phyloP scores from a whole-genome alignment of 345 rosid genomes.

The Passiflora organensis region DNA sequence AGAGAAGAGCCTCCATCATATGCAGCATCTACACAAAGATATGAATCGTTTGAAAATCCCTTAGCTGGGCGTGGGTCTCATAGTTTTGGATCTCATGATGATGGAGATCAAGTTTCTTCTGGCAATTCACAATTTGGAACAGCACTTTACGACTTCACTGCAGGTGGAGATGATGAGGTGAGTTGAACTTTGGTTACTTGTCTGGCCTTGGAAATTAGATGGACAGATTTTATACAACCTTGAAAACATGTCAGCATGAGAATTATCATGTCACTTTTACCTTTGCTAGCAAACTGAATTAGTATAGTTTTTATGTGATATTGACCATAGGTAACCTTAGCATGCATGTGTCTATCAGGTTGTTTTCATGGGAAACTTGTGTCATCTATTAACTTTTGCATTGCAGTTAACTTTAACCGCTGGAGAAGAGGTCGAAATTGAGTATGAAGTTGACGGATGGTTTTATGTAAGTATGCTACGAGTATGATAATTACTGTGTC shows the following conservation, averaged over 20 bases:
- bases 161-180: slow-evolving; percentile 99
- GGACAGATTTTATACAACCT: neutral
- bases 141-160: slow-evolving; percentile 93
- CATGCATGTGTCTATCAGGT: neutral
- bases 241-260: neutral
- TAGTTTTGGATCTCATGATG: slow-evolving; percentile 63
- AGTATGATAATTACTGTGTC: no score
- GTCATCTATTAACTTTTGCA: slow-evolving; percentile 7
- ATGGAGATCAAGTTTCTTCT: slow-evolving; percentile 55
- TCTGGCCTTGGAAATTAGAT: slow-evolving; percentile 7
- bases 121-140: slow-evolving; percentile 61
- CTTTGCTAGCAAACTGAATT: neutral
- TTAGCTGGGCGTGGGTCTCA: slow-evolving; percentile 52
- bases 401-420: slow-evolving; percentile 90
- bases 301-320: neutral
- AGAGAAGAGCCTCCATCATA: slow-evolving; percentile 95
- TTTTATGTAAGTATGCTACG: slow-evolving; percentile 69
- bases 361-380: slow-evolving; percentile 1
- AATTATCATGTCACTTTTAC: neutral
- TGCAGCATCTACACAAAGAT: slow-evolving; percentile 49
- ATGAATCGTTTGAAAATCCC: slow-evolving; percentile 77
- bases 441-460: slow-evolving; percentile 98
- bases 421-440: slow-evolving; percentile 90
- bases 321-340: neutral
- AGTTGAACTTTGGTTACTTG: slow-evolving; percentile 5